A percentile compares a stretch with the other conserved stretches of the same genome.
Conservation (phyloP, 1,284 basidiomycete species). For the Microbotryomycetes sp. region DNA sequence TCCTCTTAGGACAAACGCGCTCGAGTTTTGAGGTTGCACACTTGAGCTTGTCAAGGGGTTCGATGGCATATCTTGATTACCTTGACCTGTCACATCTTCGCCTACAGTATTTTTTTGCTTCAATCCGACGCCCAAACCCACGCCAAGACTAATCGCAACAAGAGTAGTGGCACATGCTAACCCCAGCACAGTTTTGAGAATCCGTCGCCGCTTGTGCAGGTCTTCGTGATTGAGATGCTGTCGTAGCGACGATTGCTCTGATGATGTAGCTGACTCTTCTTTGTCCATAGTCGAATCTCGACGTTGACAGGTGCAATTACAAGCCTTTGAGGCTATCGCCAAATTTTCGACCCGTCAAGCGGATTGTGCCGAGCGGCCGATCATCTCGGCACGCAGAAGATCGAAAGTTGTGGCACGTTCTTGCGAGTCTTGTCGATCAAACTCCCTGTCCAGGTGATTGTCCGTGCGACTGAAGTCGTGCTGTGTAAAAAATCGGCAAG, state of each 20-base stretch:
- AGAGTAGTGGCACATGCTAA: not conserved
- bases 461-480: too few relatives aligned
- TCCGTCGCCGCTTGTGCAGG: not conserved
- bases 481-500: too few relatives aligned
- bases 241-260: not conserved
- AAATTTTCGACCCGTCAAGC: too few relatives aligned
- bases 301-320: too few relatives aligned
- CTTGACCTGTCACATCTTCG: not conserved
- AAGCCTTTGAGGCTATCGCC: too few relatives aligned
- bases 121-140: slow-evolving; percentile 2
- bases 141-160: not conserved
- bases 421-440: too few relatives aligned
- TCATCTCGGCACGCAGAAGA: too few relatives aligned
- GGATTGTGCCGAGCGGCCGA: too few relatives aligned
- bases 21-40: not conserved
- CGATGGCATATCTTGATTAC: not conserved
- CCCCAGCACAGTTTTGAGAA: not conserved
- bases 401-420: too few relatives aligned
- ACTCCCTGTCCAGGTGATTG: too few relatives aligned
- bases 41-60: not conserved
- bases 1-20: not conserved
- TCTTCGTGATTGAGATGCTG: too few relatives aligned
- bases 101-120: not conserved
- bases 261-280: not conserved
- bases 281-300: not conserved